Base-by-base conservation (phyloP, 2,329 filamentous ascomycete genomes). In the Aspergillus udagawae region DNA sequence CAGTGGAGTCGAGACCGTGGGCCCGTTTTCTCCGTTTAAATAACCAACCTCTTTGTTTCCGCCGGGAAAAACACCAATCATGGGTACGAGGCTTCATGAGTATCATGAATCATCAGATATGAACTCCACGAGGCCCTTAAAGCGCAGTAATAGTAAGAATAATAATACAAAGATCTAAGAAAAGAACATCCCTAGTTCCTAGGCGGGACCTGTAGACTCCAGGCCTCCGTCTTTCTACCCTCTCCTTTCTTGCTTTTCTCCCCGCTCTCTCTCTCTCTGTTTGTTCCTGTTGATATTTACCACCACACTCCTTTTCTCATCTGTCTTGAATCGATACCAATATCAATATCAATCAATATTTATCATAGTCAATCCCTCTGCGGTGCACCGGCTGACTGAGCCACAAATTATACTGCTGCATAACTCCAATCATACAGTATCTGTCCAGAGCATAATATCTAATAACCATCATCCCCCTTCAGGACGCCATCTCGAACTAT, bases 91-190 rank as follows among this genome's bases (percentile, higher is more conserved):
- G 3, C 32, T 38, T 38, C 32, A 38, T 17, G 17, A 17, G 4
- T 14, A 32, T 32, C 29, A 32, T 32, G 12, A 32, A 32, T 32
- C 29, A 5, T 32, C 29, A 32, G 14, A 38, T 17, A 38, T 38
- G 32, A 38, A 38, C 32, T 17, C 14, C 32, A 17, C 14, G 32
- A 38, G 32, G 32, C 32, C 32, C 14, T 38, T 38, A 38, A 38
- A 17, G 49, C 51, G 50, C 45, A 58, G 41, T 41, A 50, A 53
- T 53, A 55, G 53, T 50, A 55, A n/a, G n/a, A n/a, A 38, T 47
- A 50, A 53, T 53, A 55, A 51, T 32, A 29, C 47, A 50, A 50
- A 51, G 51, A 17, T 47, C 44, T 47, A 47, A 47, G 44, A 47
- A 47, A 47, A 47, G 44, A 47, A 47, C 23, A 23, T 14, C n/a